Percentiles rank a stretch among this genome's conserved stretches.
These are phyloP conservation scores for Zalerion maritima DNA, from an alignment of 495 filamentous ascomycete species.

Conservation along the genomic window DNA sequence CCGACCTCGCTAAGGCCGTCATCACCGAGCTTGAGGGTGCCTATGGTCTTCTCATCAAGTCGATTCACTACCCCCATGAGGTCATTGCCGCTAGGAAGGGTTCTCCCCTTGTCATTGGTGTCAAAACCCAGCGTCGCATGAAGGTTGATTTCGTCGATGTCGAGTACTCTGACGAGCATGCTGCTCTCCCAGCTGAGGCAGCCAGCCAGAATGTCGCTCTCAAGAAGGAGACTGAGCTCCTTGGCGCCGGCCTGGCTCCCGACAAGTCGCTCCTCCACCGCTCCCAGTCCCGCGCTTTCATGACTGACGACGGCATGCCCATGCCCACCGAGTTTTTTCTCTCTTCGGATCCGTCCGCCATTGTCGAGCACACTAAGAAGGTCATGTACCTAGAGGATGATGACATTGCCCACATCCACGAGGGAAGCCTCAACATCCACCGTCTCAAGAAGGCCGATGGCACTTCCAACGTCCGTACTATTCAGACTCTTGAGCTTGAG, in stretches of 20 bases:
- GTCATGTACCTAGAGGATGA: conserved; percentile 98
- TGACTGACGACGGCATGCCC: conserved; percentile 92
- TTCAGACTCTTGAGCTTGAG: conserved; percentile 96
- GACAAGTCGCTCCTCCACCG: conserved; percentile 97
- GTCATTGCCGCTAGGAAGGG: conserved; percentile 96
- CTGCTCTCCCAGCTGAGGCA: conserved; percentile 76
- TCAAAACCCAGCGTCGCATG: conserved; percentile 94
- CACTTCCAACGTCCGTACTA: conserved; percentile 87
- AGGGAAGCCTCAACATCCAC: conserved; percentile 97
- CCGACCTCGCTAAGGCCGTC: conserved; percentile 87
- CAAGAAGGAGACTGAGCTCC: conserved; percentile 67
- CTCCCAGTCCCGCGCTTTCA: conserved; percentile 94
- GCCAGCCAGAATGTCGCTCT: conserved; percentile 93
- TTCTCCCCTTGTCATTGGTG: conserved; percentile 89
- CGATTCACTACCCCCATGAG: conserved; percentile 95
- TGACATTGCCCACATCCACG: conserved; percentile 98
- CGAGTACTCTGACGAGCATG: conserved; percentile 74
- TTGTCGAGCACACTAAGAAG: conserved; percentile 99
- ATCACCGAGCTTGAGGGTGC: conserved; percentile 97
- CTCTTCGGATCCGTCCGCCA: conserved; percentile 93
- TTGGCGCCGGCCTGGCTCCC: conserved; percentile 72
- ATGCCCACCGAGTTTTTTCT: conserved; percentile 99
- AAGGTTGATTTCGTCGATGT: conserved; percentile 99
- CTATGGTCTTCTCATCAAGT: conserved; percentile 92
- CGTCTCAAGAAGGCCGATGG: conserved; percentile 93